Base-by-base conservation (phyloP, 805 yeast genomes). In the Diddensiella caesifluorescens region DNA sequence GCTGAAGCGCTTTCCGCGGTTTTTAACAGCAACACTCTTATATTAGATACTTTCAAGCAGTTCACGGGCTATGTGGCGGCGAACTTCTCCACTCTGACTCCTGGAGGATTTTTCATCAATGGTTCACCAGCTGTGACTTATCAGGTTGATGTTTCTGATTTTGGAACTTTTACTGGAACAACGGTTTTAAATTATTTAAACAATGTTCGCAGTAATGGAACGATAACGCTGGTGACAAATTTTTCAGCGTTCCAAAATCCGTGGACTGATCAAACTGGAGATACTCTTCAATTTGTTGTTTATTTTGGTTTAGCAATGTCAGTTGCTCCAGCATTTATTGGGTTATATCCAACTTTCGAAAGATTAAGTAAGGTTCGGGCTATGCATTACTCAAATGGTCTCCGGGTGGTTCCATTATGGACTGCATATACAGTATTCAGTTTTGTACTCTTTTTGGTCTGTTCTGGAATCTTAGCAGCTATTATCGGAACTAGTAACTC, bases 361-460 rank as follows among this genome's bases (percentile, higher is more conserved):
- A 52, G 66, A 9, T 44, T 61, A 15, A 53, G 56, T 28, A 53
- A 50, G 30, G 64, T 62, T 12, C 49, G 66, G 22, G 63, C 64
- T 2, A 53, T 62, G 53, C 64, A 62, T n/a, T 62, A 62, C 40
- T 62, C 66, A n/a, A 62, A 62, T 44, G 66, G 66, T 13, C 46
- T 62, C 21, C 46, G 57, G 13, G 59, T 59, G 2, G 39, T 56
- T 12, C 64, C 66, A 4, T 39, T 61, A 20, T 62, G 66, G 66
- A 35, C 51, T 12, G 62, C 63, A 3, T 61, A 62, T 35, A 42
- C 54, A 7, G 6, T 56, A 15, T 59, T 56, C 37, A 57, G 57
- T 32, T 47, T 54, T 41, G 32, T 47, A 4, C 39, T 53, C n/a
- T 44, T 52, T 18, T 27, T 60, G 27, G 32, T 60, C 15, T 30